phyloP scores from a whole-genome alignment of 1,284 basidiomycete species.

The Apiotrichum siamense region DNA sequence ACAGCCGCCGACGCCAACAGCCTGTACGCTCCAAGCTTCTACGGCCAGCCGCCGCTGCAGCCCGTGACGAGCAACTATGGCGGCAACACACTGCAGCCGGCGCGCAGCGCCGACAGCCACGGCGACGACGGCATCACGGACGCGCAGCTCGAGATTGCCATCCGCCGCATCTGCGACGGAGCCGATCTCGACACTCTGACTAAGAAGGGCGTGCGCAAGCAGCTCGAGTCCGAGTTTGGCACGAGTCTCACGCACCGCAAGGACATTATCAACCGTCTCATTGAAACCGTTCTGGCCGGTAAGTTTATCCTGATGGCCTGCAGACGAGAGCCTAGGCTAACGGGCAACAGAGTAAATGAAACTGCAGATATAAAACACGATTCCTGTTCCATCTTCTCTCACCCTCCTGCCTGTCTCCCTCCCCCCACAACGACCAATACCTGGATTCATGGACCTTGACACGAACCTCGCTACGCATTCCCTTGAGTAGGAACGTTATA shows the following conservation, averaged over 20 bases:
- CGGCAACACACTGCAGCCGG: not conserved
- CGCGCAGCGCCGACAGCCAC: not conserved
- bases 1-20: constrained; percentile 14
- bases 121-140: constrained; percentile 53
- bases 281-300: constrained; percentile 42
- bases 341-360: not conserved
- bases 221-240: constrained; percentile 70
- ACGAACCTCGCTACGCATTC: not conserved
- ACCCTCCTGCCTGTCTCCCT: too few relatives aligned
- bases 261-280: constrained; percentile 47
- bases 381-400: not conserved
- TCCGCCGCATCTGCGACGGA: constrained; percentile 62
- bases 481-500: not conserved
- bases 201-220: constrained; percentile 76
- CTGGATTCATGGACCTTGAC: constrained; percentile 2
- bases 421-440: not conserved
- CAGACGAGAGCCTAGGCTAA: too few relatives aligned
- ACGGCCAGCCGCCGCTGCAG: constrained; percentile 22
- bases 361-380: too few relatives aligned
- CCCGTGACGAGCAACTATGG: constrained; percentile 14
- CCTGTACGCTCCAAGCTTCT: constrained; percentile 26
- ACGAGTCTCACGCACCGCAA: constrained; percentile 46
- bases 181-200: constrained; percentile 84
- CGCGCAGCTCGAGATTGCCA: constrained; percentile 63
- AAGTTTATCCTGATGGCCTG: too few relatives aligned